These are phyloP conservation scores for Cytospora piceicola DNA, from an alignment of 2,329 filamentous ascomycete species.

Conservation along the genomic window DNA sequence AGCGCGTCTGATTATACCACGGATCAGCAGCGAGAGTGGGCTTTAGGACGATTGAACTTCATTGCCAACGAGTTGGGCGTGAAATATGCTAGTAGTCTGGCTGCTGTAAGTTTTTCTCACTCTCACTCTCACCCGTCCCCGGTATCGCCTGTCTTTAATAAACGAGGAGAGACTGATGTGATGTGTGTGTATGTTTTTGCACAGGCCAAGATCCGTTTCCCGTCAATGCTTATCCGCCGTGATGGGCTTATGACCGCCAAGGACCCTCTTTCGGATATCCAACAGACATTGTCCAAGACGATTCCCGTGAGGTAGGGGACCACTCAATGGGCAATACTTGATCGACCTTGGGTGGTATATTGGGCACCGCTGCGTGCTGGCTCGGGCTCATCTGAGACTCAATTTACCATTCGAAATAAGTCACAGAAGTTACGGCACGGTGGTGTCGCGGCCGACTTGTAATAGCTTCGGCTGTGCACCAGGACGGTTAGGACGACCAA, in stretches of 20 bases:
- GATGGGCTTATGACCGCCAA: slow-evolving; percentile 51
- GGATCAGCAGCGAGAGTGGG: slow-evolving; percentile 61
- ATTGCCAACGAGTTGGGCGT: slow-evolving; percentile 61
- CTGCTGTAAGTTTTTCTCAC: slow-evolving; percentile 45
- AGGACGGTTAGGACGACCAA: too few relatives aligned
- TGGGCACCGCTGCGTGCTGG: background rate
- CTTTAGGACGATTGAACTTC: slow-evolving; percentile 55
- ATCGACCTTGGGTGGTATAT: background rate
- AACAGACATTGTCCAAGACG: slow-evolving; percentile 34
- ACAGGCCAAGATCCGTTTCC: slow-evolving; percentile 61
- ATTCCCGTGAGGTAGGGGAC: background rate
- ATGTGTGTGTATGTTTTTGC: background rate
- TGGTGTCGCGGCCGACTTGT: too few relatives aligned
- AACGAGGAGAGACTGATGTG: background rate
- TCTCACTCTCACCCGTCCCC: background rate
- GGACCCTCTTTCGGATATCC: slow-evolving; percentile 25
- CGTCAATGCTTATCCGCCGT: slow-evolving; percentile 64
- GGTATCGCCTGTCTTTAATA: background rate
- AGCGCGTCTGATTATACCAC: slow-evolving; percentile 63
- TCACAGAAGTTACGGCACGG: too few relatives aligned
- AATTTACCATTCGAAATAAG: too few relatives aligned
- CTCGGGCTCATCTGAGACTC: background rate
- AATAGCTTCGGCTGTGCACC: too few relatives aligned
- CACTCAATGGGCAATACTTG: too few relatives aligned
- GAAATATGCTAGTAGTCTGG: slow-evolving; percentile 60